Percentiles rank a stretch among this genome's conserved stretches.
phyloP scores from a whole-genome alignment of 106 monocot species.

The Dioscorea zingiberensis region DNA sequence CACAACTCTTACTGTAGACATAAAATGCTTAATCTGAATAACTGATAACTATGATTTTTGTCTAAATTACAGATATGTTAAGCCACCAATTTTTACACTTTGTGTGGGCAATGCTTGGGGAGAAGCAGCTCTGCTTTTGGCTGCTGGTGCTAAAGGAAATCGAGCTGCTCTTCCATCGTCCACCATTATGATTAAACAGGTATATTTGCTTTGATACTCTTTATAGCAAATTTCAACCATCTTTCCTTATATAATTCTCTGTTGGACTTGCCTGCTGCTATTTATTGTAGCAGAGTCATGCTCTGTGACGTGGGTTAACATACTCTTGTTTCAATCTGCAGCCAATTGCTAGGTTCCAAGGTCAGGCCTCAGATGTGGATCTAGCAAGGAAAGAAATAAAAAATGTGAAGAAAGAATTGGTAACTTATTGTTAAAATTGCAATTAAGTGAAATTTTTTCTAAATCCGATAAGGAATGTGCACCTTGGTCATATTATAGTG shows the following conservation, averaged over 20 bases:
- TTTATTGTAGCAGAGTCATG: neutral
- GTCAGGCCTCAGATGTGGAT: slow-evolving; percentile 80
- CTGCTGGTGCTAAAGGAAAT: slow-evolving; percentile 91
- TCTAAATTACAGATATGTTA: slow-evolving; percentile 51
- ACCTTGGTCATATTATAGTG: too few relatives aligned
- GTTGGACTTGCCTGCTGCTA: neutral
- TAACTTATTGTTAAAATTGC: slow-evolving; percentile 15
- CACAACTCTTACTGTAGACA: too few relatives aligned
- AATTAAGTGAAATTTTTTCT: neutral
- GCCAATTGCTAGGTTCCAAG: slow-evolving; percentile 94
- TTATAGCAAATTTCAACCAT: neutral
- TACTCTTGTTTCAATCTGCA: slow-evolving; percentile 24
- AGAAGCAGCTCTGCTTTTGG: slow-evolving; percentile 90
- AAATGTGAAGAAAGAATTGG: slow-evolving; percentile 84
- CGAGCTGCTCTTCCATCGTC: slow-evolving; percentile 94
- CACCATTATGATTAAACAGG: slow-evolving; percentile 96
- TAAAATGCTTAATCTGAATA: too few relatives aligned
- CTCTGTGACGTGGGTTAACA: neutral
- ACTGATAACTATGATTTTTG: too few relatives aligned
- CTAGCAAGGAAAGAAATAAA: slow-evolving; percentile 87
- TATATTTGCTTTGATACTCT: slow-evolving; percentile 4
- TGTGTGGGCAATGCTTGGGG: slow-evolving; percentile 99
- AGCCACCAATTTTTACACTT: slow-evolving; percentile 86
- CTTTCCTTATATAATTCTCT: neutral
- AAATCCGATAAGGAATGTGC: neutral